phyloP scores from a whole-genome alignment of 2,329 filamentous ascomycete species.

The Calonectria pseudoturangicola region DNA sequence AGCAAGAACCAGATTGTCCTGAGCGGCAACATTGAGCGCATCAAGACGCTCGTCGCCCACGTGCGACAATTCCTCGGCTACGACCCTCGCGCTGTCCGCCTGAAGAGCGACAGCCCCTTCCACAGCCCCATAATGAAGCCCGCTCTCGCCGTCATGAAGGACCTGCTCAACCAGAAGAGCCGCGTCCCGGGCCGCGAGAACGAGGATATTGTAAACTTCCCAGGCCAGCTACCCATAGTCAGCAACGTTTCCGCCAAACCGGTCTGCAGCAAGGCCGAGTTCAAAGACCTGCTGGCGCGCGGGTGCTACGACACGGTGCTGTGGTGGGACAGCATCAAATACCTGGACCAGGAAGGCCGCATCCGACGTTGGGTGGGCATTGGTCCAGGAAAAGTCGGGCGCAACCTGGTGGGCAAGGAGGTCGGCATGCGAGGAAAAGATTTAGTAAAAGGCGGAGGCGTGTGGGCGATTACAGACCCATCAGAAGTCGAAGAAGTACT shows the following conservation, averaged over 20 bases:
- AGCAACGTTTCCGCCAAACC: conserved; percentile 91
- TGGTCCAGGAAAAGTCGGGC: conserved; percentile 93
- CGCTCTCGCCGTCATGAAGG: conserved; percentile 83
- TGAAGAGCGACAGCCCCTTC: conserved; percentile 93
- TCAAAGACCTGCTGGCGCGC: conserved; percentile 86
- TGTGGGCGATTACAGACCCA: conserved; percentile 93
- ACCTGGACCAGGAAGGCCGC: conserved; percentile 88
- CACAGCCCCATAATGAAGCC: conserved; percentile 95
- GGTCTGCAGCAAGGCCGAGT: conserved; percentile 82
- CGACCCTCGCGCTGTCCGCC: conserved; percentile 88
- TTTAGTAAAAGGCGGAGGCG: conserved; percentile 88
- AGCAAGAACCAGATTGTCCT: conserved; percentile 97
- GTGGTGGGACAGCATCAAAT: conserved; percentile 96
- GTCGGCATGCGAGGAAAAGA: conserved; percentile 90
- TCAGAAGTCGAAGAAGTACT: conserved; percentile 83
- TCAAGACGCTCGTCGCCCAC: conserved; percentile 87
- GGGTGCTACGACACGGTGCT: conserved; percentile 93
- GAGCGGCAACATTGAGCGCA: conserved; percentile 88
- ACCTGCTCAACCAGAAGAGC: conserved; percentile 77
- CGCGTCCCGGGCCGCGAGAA: conserved; percentile 71
- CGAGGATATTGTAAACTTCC: conserved; percentile 83
- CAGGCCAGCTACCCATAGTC: conserved; percentile 84
- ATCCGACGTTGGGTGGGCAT: conserved; percentile 93
- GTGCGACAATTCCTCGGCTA: conserved; percentile 93
- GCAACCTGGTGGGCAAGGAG: conserved; percentile 96